Evolutionary conservation across 345 rosid genomes (phyloP), one percentile per base, ranked within the genome.

Genomic region (Eutrema heterophyllum): DNA sequence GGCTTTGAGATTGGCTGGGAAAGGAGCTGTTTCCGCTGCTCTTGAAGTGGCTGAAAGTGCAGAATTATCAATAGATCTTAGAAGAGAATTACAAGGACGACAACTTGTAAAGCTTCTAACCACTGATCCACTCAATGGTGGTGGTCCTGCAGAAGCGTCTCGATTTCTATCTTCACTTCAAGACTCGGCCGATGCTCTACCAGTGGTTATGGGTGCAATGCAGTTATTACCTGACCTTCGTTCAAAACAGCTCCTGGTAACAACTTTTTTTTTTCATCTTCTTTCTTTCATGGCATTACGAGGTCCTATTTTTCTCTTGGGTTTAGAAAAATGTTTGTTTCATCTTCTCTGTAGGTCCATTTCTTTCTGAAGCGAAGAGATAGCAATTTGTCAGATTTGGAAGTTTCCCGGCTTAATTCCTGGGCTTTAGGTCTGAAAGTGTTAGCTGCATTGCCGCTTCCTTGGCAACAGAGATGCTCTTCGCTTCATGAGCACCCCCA

Each of bases 141-240:
- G 98, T 68, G 98, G 97, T 79, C 98, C 98, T 72, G 94, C 98
- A 14, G 97, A 94, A 88, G 98, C 98, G 41, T 94, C 98, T 48
- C 92, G 98, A 49, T 94, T 94, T 83, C 84, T 94, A 9, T 91
- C 98, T 27, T 91, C 96, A 15, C 82, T 94, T 30, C 88, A 88
- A 78, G 95, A 89, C 71, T 87, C 98, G 29, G 87, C 93, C 78
- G 98, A 91, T 83, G 98, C 96, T 55, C 79, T 94, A 73, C 93
- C 95, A 44, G 98, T 94, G 74, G 98, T 93, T 67, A 89, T 89
- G 90, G 96, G 97, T 76, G 98, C 98, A 71, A 94, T 94, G 98
- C 98, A 91, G 79, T 79, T 94, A 60, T 76, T 94, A 77, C 90
- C 98, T 71, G 87, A 94, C 82, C 87, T 94, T 70, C 95, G 97